phyloP scores from a whole-genome alignment of 2,329 filamentous ascomycete species.

The Cercospora janseana region DNA sequence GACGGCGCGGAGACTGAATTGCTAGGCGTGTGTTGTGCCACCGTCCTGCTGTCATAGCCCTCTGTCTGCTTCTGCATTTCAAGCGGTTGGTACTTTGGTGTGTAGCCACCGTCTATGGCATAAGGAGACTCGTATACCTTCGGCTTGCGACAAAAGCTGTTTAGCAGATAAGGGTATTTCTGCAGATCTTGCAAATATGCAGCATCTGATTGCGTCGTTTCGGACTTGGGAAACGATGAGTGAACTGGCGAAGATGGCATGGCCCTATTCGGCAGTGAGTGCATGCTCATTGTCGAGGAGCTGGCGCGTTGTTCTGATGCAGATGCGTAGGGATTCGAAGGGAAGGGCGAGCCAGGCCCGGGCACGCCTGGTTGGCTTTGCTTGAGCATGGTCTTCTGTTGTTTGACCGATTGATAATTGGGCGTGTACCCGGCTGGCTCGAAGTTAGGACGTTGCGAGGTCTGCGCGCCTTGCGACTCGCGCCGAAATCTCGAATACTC shows the following conservation, averaged over 20 bases:
- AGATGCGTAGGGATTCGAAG: constrained; percentile 29
- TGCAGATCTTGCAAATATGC: constrained; percentile 45
- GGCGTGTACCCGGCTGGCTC: constrained; percentile 27
- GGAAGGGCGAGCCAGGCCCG: constrained; percentile 17
- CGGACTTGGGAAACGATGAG: constrained; percentile 27
- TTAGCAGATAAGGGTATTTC: constrained; percentile 48
- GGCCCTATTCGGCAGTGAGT: constrained; percentile 36
- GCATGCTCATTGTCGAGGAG: constrained; percentile 30
- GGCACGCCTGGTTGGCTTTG: constrained; percentile 21
- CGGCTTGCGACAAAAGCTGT: constrained; percentile 46
- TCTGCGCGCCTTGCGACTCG: constrained; percentile 34
- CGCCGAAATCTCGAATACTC: constrained; percentile 39
- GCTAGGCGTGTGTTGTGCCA: constrained; percentile 29
- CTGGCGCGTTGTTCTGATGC: constrained; percentile 26
- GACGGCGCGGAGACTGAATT: constrained; percentile 28
- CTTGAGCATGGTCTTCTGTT: constrained; percentile 30
- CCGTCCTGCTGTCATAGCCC: constrained; percentile 14
- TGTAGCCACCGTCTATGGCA: constrained; percentile 43
- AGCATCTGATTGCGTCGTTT: constrained; percentile 34
- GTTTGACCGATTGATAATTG: constrained; percentile 31
- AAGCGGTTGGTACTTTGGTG: constrained; percentile 41
- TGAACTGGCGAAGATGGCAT: constrained; percentile 37
- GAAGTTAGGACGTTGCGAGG: constrained; percentile 31
- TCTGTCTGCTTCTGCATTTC: constrained; percentile 23
- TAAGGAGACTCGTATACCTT: constrained; percentile 51